Percentiles rank a stretch among this genome's conserved stretches.
Conservation (phyloP, 805 yeast genomes). For the Clavispora phyllophila region DNA sequence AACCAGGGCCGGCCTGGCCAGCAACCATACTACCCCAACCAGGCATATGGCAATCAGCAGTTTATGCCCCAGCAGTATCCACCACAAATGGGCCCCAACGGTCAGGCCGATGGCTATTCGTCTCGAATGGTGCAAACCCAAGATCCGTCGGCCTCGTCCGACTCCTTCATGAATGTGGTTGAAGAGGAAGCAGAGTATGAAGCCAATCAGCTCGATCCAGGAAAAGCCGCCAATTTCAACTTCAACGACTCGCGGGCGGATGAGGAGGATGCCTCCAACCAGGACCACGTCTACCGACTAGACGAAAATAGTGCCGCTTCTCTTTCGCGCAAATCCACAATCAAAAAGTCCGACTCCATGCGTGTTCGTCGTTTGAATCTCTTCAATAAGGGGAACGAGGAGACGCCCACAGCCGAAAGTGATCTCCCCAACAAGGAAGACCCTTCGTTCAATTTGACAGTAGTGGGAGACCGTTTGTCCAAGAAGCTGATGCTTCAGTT, state of each 20-base stretch:
- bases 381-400: slow-evolving; percentile 19
- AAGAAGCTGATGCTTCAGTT: slow-evolving; percentile 1
- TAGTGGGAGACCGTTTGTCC: background rate
- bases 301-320: slow-evolving; percentile 23
- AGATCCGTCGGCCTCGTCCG: slow-evolving; percentile 2
- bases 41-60: too few species aligned
- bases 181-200: slow-evolving; percentile 16
- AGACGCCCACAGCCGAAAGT: background rate
- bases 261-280: slow-evolving; percentile 13
- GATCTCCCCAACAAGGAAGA: slow-evolving; percentile 1
- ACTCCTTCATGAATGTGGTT: slow-evolving; percentile 14
- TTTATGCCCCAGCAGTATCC: too few species aligned
- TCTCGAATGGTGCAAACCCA: background rate
- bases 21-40: background rate
- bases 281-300: slow-evolving; percentile 28
- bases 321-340: slow-evolving; percentile 35
- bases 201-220: background rate
- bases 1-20: background rate
- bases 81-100: too few species aligned
- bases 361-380: slow-evolving; percentile 36
- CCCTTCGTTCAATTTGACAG: slow-evolving; percentile 17
- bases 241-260: background rate
- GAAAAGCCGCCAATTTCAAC: background rate
- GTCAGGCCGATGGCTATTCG: background rate
- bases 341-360: slow-evolving; percentile 38